Evolutionary conservation across 2,329 filamentous ascomycete species (phyloP).

Genomic region (Hymenoscyphus scutula): DNA sequence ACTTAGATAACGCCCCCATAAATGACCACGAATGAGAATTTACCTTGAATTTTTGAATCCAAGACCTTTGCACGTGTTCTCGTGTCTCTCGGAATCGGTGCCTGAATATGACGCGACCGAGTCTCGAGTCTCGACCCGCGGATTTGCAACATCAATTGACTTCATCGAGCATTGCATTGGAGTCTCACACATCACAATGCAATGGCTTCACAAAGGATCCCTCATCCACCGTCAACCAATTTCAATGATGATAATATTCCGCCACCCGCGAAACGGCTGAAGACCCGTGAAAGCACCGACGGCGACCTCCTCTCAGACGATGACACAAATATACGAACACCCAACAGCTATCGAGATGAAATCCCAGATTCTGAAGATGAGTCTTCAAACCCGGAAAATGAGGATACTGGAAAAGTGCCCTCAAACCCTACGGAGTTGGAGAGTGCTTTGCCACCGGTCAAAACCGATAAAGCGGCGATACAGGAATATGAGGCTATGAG

Average conservation of each 20-base stretch:
- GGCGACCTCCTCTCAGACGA: slow-evolving; percentile 24
- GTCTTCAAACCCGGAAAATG: slow-evolving; percentile 40
- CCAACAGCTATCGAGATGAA: slow-evolving; percentile 30
- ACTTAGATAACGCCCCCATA: background rate
- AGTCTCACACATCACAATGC: slow-evolving; percentile 22
- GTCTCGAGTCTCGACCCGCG: background rate
- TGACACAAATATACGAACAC: slow-evolving; percentile 15
- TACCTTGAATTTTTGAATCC: background rate
- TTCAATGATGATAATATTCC: slow-evolving; percentile 26
- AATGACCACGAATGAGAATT: background rate
- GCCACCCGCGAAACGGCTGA: slow-evolving; percentile 33
- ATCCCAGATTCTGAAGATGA: slow-evolving; percentile 33
- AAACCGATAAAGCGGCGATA: slow-evolving; percentile 69
- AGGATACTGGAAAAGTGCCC: slow-evolving; percentile 24
- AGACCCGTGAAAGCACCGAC: slow-evolving; percentile 29
- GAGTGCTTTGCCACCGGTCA: slow-evolving; percentile 65
- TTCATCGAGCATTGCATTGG: slow-evolving; percentile 23
- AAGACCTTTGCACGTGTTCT: background rate
- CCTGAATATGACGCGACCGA: slow-evolving; percentile 1
- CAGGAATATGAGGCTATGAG: slow-evolving; percentile 71
- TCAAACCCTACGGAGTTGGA: slow-evolving; percentile 64
- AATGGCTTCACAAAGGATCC: slow-evolving; percentile 29
- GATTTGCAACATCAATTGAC: background rate
- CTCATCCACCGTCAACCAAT: slow-evolving; percentile 29
- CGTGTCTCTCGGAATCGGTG: background rate